phyloP scores from a whole-genome alignment of 208 protist genomes.

The Herpetomonas samuelpessoai region DNA sequence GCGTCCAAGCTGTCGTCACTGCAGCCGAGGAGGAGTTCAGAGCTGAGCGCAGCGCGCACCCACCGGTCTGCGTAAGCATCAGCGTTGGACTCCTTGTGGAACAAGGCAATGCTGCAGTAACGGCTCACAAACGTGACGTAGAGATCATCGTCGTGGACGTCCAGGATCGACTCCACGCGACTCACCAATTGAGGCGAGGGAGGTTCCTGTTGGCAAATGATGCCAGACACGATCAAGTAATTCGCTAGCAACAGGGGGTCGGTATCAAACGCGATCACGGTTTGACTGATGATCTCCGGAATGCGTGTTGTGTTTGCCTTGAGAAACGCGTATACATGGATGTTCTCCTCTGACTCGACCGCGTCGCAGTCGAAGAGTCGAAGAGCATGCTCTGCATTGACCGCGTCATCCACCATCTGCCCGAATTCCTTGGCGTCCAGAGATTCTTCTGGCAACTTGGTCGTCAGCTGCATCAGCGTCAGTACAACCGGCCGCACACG shows the following conservation, averaged over 20 bases:
- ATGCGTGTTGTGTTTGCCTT: slow-evolving; percentile 37
- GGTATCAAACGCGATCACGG: slow-evolving; percentile 38
- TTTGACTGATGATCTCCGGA: slow-evolving; percentile 37
- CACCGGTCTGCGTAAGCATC: slow-evolving; percentile 36
- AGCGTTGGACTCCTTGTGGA: slow-evolving; percentile 48
- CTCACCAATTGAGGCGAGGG: slow-evolving; percentile 27
- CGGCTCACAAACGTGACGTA: slow-evolving; percentile 57
- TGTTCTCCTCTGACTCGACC: slow-evolving; percentile 39
- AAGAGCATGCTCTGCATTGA: slow-evolving; percentile 50
- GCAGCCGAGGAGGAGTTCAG: slow-evolving; percentile 4
- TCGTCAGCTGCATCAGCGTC: slow-evolving; percentile 15
- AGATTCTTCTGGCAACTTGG: slow-evolving; percentile 5
- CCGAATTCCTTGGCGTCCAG: slow-evolving; percentile 22
- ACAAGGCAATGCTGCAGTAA: slow-evolving; percentile 54
- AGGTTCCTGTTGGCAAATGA: slow-evolving; percentile 37
- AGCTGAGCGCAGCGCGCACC: slow-evolving; percentile 21
- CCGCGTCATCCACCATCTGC: slow-evolving; percentile 25
- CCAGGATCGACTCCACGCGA: slow-evolving; percentile 27
- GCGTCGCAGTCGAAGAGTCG: slow-evolving; percentile 73
- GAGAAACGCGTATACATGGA: slow-evolving; percentile 36
- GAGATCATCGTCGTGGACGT: slow-evolving; percentile 23
- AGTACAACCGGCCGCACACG: slow-evolving; percentile 17
- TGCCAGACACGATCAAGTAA: slow-evolving; percentile 60
- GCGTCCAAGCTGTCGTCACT: slow-evolving; percentile 30
- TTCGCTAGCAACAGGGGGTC: slow-evolving; percentile 75